Evolutionary conservation across 352 stramenopile genomes (phyloP), one percentile per base, ranked within the genome.

Genomic region (Pythium periplocum): DNA sequence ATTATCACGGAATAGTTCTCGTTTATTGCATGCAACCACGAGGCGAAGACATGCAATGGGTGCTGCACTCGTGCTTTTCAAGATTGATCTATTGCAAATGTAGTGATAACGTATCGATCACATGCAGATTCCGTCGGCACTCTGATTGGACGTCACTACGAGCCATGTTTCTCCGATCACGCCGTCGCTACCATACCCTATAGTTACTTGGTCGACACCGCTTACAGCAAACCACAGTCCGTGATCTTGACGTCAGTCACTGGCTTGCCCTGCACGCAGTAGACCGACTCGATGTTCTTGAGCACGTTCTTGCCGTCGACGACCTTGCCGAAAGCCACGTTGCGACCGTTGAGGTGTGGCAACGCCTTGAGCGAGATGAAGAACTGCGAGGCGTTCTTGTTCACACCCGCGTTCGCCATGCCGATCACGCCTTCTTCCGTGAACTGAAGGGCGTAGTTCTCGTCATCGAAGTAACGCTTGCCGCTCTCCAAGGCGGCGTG

Each of bases 361-460:
- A 90, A 64, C 55, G 82, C 73, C 64, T 81, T 67, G 42, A 93
- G 71, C 55, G 83, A 98, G 61, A 99, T 99, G 73, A 99, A 99
- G 73, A 99, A 99, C 79, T 99, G 98, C 62, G 86, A 98, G 4
- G 96, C 97, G 75, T 99, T 99, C 45, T 98, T 99, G 76, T 98
- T 95, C 48, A 86, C 74, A 35, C 97, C 97, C 36, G 85, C 83
- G 72, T 99, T 99, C 37, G 97, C 97, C 97, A 99, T 99, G 59
- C 83, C 83, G 48, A 94, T 57, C 39, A 94, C 83, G 45, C 83
- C 83, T 53, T 86, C 67, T 58, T 94, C 81, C 39, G 81, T 81
- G 57, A 91, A 94, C 68, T 90, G 83, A 47, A 94, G 71, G 49
- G 79, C 81, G 55, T 87, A 94, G 64, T 94, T 94, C 68, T 94